Base-by-base conservation (phyloP, 495 filamentous ascomycete genomes). In the Penicillium flavigenum region DNA sequence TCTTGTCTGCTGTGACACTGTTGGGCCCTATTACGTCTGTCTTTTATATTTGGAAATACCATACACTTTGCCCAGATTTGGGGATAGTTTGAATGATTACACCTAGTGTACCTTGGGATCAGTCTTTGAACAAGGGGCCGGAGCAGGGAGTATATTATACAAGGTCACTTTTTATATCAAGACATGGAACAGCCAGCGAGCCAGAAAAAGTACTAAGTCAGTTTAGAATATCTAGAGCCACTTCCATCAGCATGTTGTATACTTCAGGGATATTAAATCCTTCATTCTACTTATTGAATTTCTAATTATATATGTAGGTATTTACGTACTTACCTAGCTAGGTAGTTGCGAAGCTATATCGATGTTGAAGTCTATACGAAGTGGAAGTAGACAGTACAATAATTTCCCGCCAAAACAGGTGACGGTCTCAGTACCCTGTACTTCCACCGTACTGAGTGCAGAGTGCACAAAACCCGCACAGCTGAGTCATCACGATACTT, bases 401-500 rank as follows among this genome's bases (percentile, higher is more conserved):
- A 10, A 47, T 16, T 9, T 14, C 2, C 5, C 1, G 24, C 20
- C 6, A 47, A 47, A 29, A 29, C 2, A 17, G 22, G 5, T 16
- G 24, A 47, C 14, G 9, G 8, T 4, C 7, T 3, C 6, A 2
- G 44, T 47, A 29, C 44, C 24, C 6, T 12, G 24, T 47, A 47
- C 44, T 47, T 29, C 14, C 14, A 17, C 6, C 7, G 22, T 12
- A 7, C 24, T 48, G 27, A 34, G 46, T 48, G 32, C 14, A 51
- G 0, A 9, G 20, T 26, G 49, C 39, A 41, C 39, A 11, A 5
- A 26, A 19, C 5, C 24, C 17, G 5, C 7, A 26, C 36, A 29
- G 63, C 57, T 77, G 67, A 78, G 69, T 78, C 69, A 78, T 46
- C 67, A 46, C 0, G 0, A 1, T 11, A 9, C 38, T 72, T 73